phyloP scores from a whole-genome alignment of 2,329 filamentous ascomycete genomes.

The Xylaria arbuscula region DNA sequence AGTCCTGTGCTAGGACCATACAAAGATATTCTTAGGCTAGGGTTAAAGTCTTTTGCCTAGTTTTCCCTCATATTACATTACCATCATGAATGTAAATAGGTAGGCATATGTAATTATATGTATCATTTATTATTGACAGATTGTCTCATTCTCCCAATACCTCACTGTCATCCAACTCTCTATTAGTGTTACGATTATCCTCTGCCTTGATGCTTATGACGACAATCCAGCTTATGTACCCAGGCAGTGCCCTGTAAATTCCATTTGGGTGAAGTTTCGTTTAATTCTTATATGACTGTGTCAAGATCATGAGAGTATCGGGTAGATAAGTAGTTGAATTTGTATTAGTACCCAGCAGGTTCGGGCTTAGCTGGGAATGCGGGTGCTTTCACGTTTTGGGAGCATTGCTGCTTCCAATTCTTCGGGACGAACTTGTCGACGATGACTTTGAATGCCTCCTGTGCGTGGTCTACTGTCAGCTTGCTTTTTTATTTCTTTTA shows the following conservation, averaged over 20 bases:
- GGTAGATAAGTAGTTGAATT: neutral
- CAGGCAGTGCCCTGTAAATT: neutral
- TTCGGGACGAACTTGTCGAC: conserved; percentile 89
- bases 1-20: neutral
- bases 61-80: neutral
- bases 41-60: neutral
- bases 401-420: conserved; percentile 75
- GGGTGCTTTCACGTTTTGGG: conserved; percentile 56
- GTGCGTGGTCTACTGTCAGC: conserved; percentile 10
- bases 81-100: no score
- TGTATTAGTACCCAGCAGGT: conserved; percentile 60
- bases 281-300: neutral
- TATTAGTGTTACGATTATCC: neutral
- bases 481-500: neutral
- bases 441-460: conserved; percentile 91
- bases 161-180: neutral
- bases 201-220: neutral
- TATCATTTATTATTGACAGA: neutral
- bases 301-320: neutral
- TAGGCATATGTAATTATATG: neutral
- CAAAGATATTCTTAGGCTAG: neutral
- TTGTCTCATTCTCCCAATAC: neutral
- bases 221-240: neutral
- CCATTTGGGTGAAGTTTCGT: neutral
- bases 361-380: conserved; percentile 62